Conservation (phyloP, 305 asterid genomes). For the Andrographis paniculata region DNA sequence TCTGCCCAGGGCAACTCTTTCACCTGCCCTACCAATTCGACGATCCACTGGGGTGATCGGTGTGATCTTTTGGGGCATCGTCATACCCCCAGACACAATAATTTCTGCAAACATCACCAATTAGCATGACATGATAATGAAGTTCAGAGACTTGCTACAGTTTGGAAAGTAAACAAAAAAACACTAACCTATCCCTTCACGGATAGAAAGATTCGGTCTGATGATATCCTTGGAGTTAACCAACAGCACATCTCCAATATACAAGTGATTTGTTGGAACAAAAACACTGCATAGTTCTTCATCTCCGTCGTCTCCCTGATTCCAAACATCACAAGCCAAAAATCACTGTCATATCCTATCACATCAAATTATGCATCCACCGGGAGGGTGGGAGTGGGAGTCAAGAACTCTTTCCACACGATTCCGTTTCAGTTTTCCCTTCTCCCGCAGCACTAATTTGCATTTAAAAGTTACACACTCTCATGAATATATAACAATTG, state of each 20-base stretch:
- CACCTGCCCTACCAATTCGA: conserved; percentile 4
- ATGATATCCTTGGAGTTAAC: conserved; percentile 23
- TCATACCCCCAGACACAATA: conserved; percentile 21
- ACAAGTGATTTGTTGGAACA: conserved; percentile 22
- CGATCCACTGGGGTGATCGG: not conserved
- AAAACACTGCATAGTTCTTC: conserved; percentile 29
- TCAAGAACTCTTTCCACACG: no score
- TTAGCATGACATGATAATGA: not conserved
- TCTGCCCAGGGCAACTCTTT: not conserved
- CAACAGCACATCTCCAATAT: conserved; percentile 18
- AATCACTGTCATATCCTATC: no score
- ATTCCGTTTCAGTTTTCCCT: no score
- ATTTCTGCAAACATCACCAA: conserved; percentile 12
- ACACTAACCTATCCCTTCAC: conserved; percentile 29
- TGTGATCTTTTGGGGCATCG: conserved; percentile 14
- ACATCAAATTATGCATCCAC: no score
- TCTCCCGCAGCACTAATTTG: no score
- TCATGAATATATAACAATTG: no score
- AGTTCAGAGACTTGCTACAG: not conserved
- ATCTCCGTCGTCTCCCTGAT: conserved; percentile 19
- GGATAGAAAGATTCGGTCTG: conserved; percentile 27
- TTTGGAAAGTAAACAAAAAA: not conserved
- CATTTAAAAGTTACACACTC: no score
- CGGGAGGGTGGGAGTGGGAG: no score
- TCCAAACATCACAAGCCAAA: no score